Evolutionary conservation across 169 alveolate species (phyloP), one percentile per base, ranked within the genome.

Genomic region (Plasmodium billcollinsi): DNA sequence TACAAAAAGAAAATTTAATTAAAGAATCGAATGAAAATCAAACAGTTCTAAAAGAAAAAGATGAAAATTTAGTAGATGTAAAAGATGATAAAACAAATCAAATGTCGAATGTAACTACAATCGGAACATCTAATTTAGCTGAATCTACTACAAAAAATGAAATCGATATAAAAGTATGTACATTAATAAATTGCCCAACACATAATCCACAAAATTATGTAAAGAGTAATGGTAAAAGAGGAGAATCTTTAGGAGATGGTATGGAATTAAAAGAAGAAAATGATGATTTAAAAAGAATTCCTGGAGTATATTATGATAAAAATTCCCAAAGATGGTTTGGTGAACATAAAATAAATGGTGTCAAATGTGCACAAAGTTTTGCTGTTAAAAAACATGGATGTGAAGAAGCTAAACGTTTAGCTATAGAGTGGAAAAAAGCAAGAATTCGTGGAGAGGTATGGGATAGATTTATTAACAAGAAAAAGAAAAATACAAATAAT

Each of bases 371-470:
- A 15, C 92, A 88, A 24, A 88, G 92, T 73, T 93, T 93, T 86
- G 93, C 93, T 12, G 95, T 93, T 14, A 93, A 93, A 66, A 93
- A 93, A 54, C 93, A 93, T 90, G 95, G 95, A 9, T 93, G 92
- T 69, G 92, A 93, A 70, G 95, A 93, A 74, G 95, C 95, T 33
- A 89, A 93, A 66, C 73, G 92, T 15, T 29, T 93, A 47, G 95
- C 95, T 11, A 90, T 93, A 54, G 94, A 93, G 61, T 93, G 95
- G 92, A 88, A 88, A 47, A 74, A 88, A 26, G 92, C 86, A 71
- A 39, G 93, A 54, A 83, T 76, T 29, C 62, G 90, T 26, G 89
- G 90, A 39, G 90, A 88, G 63, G 86, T 73, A 12, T 83, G 90
- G 89, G 93, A 88, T 20, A 14, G 80, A 39, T 73, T 88, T 76